A percentile compares a stretch with the other conserved stretches of the same genome.
These are phyloP conservation scores for Beauveria bassiana DNA, from an alignment of 2,329 filamentous ascomycete genomes.

Conservation along the genomic window DNA sequence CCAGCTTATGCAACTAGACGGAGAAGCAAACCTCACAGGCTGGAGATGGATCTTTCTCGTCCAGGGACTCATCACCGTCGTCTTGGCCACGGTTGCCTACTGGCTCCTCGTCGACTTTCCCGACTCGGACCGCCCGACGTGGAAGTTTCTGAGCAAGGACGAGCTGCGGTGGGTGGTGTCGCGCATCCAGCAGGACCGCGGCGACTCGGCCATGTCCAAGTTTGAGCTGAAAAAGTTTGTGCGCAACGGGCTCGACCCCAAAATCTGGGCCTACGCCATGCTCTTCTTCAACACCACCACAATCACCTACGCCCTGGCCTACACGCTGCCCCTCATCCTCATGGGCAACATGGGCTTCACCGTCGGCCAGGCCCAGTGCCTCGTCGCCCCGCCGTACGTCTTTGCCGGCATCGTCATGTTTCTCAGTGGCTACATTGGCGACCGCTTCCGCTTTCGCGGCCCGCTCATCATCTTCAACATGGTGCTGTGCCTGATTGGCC, in stretches of 20 bases:
- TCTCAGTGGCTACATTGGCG: slow-evolving; percentile 52
- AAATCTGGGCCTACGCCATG: slow-evolving; percentile 55
- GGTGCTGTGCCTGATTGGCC: slow-evolving; percentile 57
- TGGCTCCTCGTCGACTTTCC: slow-evolving; percentile 58
- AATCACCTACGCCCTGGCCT: slow-evolving; percentile 67
- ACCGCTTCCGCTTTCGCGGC: slow-evolving; percentile 58
- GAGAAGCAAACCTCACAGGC: slow-evolving; percentile 44
- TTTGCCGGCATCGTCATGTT: slow-evolving; percentile 59
- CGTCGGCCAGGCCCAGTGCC: slow-evolving; percentile 57
- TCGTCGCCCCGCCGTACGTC: slow-evolving; percentile 62
- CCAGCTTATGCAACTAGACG: slow-evolving; percentile 54
- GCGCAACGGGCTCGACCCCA: slow-evolving; percentile 40
- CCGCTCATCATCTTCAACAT: slow-evolving; percentile 60
- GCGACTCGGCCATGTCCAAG: slow-evolving; percentile 45
- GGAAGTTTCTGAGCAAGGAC: slow-evolving; percentile 43
- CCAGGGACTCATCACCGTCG: slow-evolving; percentile 45
- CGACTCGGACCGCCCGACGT: slow-evolving; percentile 42
- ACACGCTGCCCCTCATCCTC: slow-evolving; percentile 73
- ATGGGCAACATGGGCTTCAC: slow-evolving; percentile 54
- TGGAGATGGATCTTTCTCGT: slow-evolving; percentile 64
- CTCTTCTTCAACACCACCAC: slow-evolving; percentile 62
- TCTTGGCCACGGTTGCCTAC: slow-evolving; percentile 42
- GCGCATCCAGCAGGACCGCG: slow-evolving; percentile 49
- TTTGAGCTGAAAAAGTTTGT: slow-evolving; percentile 44
- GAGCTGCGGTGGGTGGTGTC: slow-evolving; percentile 47